Evolutionary conservation across 306 rosid species (phyloP).

Genomic region (Lotus japonicus): DNA sequence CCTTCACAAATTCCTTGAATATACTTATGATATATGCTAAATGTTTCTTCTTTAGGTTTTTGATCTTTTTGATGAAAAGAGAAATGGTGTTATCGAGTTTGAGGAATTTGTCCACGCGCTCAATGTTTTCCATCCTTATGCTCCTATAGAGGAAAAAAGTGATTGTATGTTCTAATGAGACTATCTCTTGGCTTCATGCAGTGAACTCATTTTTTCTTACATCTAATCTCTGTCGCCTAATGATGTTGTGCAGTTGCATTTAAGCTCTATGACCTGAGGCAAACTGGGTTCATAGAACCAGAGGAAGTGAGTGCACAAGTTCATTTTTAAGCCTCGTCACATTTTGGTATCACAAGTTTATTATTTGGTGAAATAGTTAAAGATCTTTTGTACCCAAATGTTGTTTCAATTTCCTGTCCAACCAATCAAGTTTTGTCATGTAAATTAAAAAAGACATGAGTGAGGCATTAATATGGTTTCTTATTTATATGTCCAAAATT

Average conservation of each 20-base stretch:
- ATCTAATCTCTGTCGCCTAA: slow-evolving; percentile 6
- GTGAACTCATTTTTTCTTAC: background rate
- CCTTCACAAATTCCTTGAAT: background rate
- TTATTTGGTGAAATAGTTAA: background rate
- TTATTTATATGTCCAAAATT: too few species aligned
- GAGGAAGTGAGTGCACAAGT: slow-evolving; percentile 59
- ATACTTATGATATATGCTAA: background rate
- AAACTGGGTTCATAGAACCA: slow-evolving; percentile 76
- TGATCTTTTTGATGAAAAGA: slow-evolving; percentile 68
- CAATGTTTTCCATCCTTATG: slow-evolving; percentile 65
- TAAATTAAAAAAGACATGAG: too few species aligned
- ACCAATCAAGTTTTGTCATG: too few species aligned
- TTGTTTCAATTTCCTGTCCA: too few species aligned
- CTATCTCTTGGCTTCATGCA: background rate
- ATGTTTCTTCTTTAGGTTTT: slow-evolving; percentile 48
- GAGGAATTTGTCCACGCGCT: slow-evolving; percentile 73
- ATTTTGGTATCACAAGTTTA: background rate
- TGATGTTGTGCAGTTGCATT: slow-evolving; percentile 60
- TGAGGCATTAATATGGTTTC: too few species aligned
- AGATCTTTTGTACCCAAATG: too few species aligned
- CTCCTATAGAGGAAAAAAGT: slow-evolving; percentile 61
- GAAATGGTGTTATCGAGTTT: slow-evolving; percentile 79
- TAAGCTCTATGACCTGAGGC: slow-evolving; percentile 72
- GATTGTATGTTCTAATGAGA: slow-evolving; percentile 50
- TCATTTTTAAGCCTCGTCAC: background rate